phyloP scores from a whole-genome alignment of 139 green algal genomes.

The Micromonas commoda region DNA sequence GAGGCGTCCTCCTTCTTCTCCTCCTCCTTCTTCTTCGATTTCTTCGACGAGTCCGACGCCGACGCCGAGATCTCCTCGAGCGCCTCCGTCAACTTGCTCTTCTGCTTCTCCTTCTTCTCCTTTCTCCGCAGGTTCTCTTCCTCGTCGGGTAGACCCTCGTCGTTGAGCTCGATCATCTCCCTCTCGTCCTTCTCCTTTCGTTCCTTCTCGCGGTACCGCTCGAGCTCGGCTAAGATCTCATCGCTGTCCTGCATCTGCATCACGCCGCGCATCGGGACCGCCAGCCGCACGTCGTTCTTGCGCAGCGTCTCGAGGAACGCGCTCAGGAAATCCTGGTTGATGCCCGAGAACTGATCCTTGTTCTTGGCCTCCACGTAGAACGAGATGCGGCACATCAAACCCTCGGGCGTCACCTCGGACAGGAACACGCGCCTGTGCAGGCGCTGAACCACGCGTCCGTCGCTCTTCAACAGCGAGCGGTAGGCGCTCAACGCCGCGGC shows the following conservation, averaged over 20 bases:
- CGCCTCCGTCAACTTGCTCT: neutral
- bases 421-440: slow-evolving; percentile 8
- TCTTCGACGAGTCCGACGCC: too few relatives aligned
- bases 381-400: neutral
- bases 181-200: neutral
- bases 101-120: neutral
- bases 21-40: too few relatives aligned
- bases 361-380: slow-evolving; percentile 7
- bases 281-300: neutral
- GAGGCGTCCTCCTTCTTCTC: too few relatives aligned
- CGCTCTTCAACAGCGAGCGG: neutral
- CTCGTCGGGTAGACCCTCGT: neutral
- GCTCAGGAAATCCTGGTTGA: neutral
- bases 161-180: neutral
- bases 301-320: neutral
- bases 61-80: neutral
- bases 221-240: too few relatives aligned
- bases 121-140: neutral
- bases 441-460: neutral
- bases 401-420: neutral
- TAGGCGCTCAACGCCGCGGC: neutral
- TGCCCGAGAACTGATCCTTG: neutral
- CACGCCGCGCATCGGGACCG: neutral
- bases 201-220: too few relatives aligned
- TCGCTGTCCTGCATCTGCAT: neutral